Base-by-base conservation (phyloP, 2,329 filamentous ascomycete species). In the Aspergillus pseudoterreus region DNA sequence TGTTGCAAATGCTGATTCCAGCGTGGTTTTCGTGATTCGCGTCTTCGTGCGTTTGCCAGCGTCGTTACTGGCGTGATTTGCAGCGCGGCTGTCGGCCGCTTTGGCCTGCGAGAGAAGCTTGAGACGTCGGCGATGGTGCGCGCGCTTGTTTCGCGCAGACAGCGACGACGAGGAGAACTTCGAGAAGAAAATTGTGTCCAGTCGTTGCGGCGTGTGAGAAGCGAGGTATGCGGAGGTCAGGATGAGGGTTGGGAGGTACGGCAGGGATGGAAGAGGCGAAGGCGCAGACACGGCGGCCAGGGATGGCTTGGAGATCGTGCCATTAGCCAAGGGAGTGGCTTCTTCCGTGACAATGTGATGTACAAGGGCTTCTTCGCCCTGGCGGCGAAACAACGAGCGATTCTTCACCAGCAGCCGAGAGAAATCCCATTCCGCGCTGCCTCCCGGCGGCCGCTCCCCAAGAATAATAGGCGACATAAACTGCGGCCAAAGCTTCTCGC, bases 391-490 rank as follows among this genome's bases (percentile, higher is more conserved):
- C 36, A 78, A 60, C 6, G 65, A 58, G 48, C 75, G 66, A 54
- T 76, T 76, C 44, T 66, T 70, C n/a, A 78, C 85, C 50, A 97
- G 80, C 6, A 99, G 77, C 56, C 88, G 86, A 12, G 88, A 86
- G 71, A 96, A 96, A 63, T 96, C 90, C 61, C 87, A 85, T 9
- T 87, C 83, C 1, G 87, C 8, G 35, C 54, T 63, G 22, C 59
- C 57, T 4, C 71, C 71, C 4, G 70, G 71, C 1, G 73, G 67
- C 0, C 56, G 50, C 53, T 87, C 85, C n/a, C 87, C 87, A 1
- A 84, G 82, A 1, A 85, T 71, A 21, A 97, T 81, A 0, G 92
- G 92, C 6, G 83, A 81, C 1, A 89, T 85, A 70, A 99, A 97
- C 4, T 85, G 82, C 10, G 86, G 85, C 94, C 94, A 99, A 17